Evolutionary conservation across 1,284 basidiomycete species (phyloP), one percentile per base, ranked within the genome.

Genomic region (Naganishia albida): DNA sequence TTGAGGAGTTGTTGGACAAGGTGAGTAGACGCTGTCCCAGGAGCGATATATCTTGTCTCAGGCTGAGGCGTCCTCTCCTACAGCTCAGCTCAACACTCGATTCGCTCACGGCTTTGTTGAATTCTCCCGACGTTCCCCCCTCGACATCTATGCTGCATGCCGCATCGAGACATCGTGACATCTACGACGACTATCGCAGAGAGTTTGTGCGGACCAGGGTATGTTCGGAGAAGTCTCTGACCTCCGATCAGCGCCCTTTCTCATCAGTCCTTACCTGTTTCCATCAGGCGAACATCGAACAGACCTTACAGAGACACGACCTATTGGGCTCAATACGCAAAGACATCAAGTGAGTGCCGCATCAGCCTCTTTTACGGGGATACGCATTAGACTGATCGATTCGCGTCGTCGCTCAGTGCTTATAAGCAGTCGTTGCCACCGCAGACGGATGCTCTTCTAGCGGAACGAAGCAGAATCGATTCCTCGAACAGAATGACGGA

Each of bases 401-500:
- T 10, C 10, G 4, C 34, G 10, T 20, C 51, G 8, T 50, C 54
- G n/a, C n/a, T 25, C 70, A 83, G 82, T 67, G 80, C 81, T 23
- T 96, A 95, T 81, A 96, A 95, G 70, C 77, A 80, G 0, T 76
- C 80, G 10, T 79, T 80, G 71, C 89, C 90, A 3, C 88, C 88
- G 3, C 87, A 91, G 56, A 87, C 90, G 3, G 94, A 98, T 72
- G 86, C 90, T 1, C 80, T 98, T 43, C 82, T 99, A 18, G 87
- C 88, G 23, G 95, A 99, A 79, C 85, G 96, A 40, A 85, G 87
- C 4, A 84, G 86, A 65, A 93, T 99, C 71, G 95, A 98, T 78
- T 90, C 87, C 70, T 92, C 89, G 26, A 93, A 98, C 80, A 82
- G 85, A 69, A 97, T 98, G 93, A 90, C 93, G 39, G 95, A 99